phyloP scores from a whole-genome alignment of 345 rosid genomes.

The Kandelia obovata region DNA sequence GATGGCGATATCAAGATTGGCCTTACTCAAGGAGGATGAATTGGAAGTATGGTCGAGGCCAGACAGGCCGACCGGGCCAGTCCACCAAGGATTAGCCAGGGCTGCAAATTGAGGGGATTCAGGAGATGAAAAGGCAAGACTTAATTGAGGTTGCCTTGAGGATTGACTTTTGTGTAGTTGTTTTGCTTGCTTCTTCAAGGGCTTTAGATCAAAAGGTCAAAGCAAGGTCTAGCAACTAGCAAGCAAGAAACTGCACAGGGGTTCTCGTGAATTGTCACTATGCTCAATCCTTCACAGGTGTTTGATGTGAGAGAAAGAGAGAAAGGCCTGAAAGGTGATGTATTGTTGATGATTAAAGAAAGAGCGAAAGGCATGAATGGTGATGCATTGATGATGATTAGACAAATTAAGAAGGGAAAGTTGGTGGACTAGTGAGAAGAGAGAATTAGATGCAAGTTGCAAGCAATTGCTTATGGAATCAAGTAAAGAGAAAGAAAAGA shows the following conservation, averaged over 20 bases:
- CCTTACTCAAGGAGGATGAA: conserved; percentile 47
- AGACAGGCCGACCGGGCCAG: conserved; percentile 52
- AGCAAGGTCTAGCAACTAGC: conserved; percentile 10
- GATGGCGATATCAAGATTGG: conserved; percentile 45
- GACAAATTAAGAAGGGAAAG: not conserved
- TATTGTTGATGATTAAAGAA: not conserved
- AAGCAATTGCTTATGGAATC: conserved; percentile 50
- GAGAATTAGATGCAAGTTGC: conserved; percentile 71
- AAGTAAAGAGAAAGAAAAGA: conserved; percentile 28
- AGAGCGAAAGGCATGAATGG: conserved; percentile 11
- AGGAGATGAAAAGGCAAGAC: not conserved
- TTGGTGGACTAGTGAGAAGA: conserved; percentile 1
- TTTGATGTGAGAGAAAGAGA: conserved; percentile 12
- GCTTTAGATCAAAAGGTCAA: conserved; percentile 34
- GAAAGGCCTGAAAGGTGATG: conserved; percentile 4
- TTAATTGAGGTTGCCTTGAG: not conserved
- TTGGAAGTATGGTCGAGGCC: conserved; percentile 51
- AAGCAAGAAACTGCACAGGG: conserved; percentile 3
- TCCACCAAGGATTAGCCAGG: conserved; percentile 86
- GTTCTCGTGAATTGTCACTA: not conserved
- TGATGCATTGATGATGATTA: not conserved
- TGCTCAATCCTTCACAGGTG: not conserved
- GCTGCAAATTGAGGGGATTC: conserved; percentile 8
- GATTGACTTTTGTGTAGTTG: not conserved
- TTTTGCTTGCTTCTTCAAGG: conserved; percentile 7